Base-by-base conservation (phyloP, 2,329 filamentous ascomycete genomes). In the Sporothrix schenckii region DNA sequence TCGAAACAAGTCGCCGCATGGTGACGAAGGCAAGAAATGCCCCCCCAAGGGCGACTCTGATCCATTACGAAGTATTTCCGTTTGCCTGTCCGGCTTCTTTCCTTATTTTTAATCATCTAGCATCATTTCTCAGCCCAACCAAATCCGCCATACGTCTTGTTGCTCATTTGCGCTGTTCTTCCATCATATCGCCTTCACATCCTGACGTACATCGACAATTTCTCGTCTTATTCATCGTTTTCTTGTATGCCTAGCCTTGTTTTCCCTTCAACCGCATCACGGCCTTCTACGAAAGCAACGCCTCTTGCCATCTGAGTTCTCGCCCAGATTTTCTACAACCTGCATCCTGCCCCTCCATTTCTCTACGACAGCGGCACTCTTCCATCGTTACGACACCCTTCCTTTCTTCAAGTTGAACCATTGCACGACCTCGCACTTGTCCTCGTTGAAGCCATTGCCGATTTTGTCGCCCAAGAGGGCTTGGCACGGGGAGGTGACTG, bases 81-180 rank as follows among this genome's bases (percentile, higher is more conserved):
- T 47, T 27, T n/a, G 19, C 47, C 34, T 56, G 4, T 41, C 66
- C 54, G 53, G 53, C 30, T 69, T 27, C 54, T 34, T 56, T 61
- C 41, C 49, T 21, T 47, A 69, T 69, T 69, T 69, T 63, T 63
- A 63, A 69, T 63, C 67, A 69, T 53, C 56, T n/a, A 69, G 54
- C 53, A 49, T 58, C 66, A 39, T 60, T 9, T 54, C 24, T 60
- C 34, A 50, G 66, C 52, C 66, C 66, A 60, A 60, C 66, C 34
- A 68, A 39, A 54, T 58, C 39, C 52, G 27, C 44, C 54, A 61
- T 2, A 30, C 47, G 16, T 30, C 61, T 30, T n/a, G 49, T 50
- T 50, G 19, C 49, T n/a, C 49, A 50, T 50, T 50, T 41, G 34
- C 34, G 30, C 50, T 44, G 41, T 34, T 16, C 65, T 4, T 54